phyloP scores from a whole-genome alignment of 73 alveolate genomes.

The Halteria grandinella region DNA sequence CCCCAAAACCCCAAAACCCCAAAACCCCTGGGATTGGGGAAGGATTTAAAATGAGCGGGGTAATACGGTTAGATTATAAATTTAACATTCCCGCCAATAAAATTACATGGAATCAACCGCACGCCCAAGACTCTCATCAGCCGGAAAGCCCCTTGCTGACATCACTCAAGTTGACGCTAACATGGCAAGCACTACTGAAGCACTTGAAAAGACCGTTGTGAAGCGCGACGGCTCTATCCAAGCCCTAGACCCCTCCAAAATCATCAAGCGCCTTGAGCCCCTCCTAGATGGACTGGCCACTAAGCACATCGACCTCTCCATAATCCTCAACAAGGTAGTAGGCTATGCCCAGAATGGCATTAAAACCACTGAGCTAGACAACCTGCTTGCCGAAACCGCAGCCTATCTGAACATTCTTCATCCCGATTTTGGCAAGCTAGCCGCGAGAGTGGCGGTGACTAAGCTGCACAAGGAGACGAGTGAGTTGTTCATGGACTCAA shows the following conservation, averaged over 20 bases:
- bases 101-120: background rate
- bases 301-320: conserved; percentile 62
- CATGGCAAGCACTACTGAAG: background rate
- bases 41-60: too few relatives aligned
- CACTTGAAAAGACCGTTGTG: conserved; percentile 56
- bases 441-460: conserved; percentile 94
- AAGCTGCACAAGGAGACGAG: conserved; percentile 92
- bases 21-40: too few relatives aligned
- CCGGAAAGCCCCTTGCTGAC: background rate
- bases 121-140: background rate
- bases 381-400: conserved; percentile 92
- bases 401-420: conserved; percentile 86
- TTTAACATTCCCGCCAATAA: too few relatives aligned
- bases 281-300: conserved; percentile 67
- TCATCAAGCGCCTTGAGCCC: conserved; percentile 62
- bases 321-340: conserved; percentile 46
- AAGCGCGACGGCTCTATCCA: conserved; percentile 76
- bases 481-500: conserved; percentile 74
- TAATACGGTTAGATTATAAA: too few relatives aligned
- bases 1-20: too few relatives aligned
- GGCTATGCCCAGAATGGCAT: conserved; percentile 69
- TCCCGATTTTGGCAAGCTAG: conserved; percentile 92
- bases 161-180: background rate
- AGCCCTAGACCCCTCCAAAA: conserved; percentile 59
- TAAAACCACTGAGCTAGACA: conserved; percentile 87